These are phyloP conservation scores for Fusarium cicatricum DNA, from an alignment of 2,329 filamentous ascomycete genomes.

Conservation along the genomic window DNA sequence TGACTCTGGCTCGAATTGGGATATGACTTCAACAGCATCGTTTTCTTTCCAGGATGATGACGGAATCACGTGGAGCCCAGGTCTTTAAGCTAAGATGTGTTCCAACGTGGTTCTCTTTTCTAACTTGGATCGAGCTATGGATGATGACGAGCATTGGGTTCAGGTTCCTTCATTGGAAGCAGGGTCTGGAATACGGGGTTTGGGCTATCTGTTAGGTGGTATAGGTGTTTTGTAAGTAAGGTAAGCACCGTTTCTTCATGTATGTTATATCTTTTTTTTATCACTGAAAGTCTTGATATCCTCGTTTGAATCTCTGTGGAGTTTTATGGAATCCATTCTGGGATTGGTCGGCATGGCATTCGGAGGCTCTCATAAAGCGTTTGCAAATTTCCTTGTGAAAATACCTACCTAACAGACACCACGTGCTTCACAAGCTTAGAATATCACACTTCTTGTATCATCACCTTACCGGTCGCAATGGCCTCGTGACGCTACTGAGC, in stretches of 20 bases:
- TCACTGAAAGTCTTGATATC: too few relatives aligned
- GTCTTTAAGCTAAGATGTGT: too few relatives aligned
- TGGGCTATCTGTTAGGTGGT: too few relatives aligned
- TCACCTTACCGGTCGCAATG: conserved; percentile 18
- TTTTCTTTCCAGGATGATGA: conserved; percentile 29
- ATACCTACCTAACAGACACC: neutral
- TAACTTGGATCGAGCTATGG: conserved; percentile 1
- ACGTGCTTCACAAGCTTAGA: conserved; percentile 17
- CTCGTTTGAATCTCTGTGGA: too few relatives aligned
- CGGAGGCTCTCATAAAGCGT: neutral
- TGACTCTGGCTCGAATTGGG: conserved; percentile 28
- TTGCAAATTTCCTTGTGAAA: conserved; percentile 29
- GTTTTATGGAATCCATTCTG: neutral
- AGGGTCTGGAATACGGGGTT: too few relatives aligned
- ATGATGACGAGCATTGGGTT: neutral
- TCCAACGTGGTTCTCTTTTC: neutral
- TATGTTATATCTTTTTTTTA: neutral
- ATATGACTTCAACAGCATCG: conserved; percentile 16
- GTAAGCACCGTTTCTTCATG: neutral
- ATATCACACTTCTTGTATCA: conserved; percentile 1
- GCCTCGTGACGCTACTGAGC: conserved; percentile 33
- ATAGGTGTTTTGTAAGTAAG: neutral
- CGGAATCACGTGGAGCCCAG: conserved; percentile 17
- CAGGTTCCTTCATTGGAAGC: too few relatives aligned
- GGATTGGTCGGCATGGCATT: neutral